Evolutionary conservation across 164 flowering plant species (phyloP).

Genomic region (Berberis thunbergii): DNA sequence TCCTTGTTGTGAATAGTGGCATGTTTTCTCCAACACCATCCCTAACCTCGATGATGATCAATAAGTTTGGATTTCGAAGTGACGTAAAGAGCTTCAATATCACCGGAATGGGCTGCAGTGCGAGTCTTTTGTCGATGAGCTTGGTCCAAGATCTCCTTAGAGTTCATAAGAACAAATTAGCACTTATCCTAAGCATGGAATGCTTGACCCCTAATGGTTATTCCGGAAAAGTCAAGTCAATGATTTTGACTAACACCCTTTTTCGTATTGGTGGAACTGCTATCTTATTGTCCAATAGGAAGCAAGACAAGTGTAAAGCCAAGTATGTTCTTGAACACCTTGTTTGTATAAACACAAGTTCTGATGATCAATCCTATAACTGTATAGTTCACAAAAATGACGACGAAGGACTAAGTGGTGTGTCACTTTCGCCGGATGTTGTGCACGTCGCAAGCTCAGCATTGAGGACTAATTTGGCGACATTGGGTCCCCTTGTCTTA

Average conservation of each 20-base stretch:
- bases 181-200: conserved; percentile 32
- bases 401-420: conserved; percentile 10
- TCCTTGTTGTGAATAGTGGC: conserved; percentile 14
- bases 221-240: conserved; percentile 26
- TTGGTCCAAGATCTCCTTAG: conserved; percentile 22
- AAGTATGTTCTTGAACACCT: conserved; percentile 18
- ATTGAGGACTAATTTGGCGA: conserved; percentile 13
- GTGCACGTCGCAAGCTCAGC: conserved; percentile 15
- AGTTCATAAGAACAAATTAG: conserved; percentile 18
- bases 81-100: conserved; percentile 29
- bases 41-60: conserved; percentile 19
- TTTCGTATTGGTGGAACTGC: conserved; percentile 18
- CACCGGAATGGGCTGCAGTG: conserved; percentile 44
- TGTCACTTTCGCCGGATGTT: conserved; percentile 10
- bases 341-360: conserved; percentile 10
- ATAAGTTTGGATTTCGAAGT: conserved; percentile 23
- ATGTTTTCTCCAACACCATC: conserved; percentile 29
- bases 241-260: conserved; percentile 34
- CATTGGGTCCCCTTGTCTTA: conserved; percentile 13
- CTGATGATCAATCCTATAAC: conserved; percentile 7
- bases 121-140: conserved; percentile 21
- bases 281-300: conserved; percentile 7
- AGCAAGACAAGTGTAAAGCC: conserved; percentile 9
- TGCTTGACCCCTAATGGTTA: conserved; percentile 22
- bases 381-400: conserved; percentile 14